These are phyloP conservation scores for Metarhizium robertsii DNA, from an alignment of 2,329 filamentous ascomycete species.

Conservation along the genomic window DNA sequence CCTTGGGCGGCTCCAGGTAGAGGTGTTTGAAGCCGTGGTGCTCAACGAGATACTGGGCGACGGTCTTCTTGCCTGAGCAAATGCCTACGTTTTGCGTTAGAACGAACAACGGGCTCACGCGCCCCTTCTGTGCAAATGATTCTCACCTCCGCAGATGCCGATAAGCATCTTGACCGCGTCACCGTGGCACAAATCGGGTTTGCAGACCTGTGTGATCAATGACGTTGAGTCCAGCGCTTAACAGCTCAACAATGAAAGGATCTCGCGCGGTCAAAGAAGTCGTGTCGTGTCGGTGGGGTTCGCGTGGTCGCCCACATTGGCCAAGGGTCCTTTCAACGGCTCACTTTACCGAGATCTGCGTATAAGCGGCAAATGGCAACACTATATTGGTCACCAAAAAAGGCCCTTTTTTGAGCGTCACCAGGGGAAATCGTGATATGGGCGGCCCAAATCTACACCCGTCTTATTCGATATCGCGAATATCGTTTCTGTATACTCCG, in stretches of 20 bases:
- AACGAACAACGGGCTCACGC: neutral
- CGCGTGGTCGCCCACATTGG: neutral
- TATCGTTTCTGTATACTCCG: too few species aligned
- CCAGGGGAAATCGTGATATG: neutral
- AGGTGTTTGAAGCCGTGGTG: slow-evolving; percentile 75
- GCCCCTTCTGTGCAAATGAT: neutral
- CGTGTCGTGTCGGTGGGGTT: slow-evolving; percentile 6
- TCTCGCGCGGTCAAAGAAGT: neutral
- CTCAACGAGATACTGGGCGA: slow-evolving; percentile 78
- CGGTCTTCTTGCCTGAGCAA: slow-evolving; percentile 84
- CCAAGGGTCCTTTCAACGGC: neutral
- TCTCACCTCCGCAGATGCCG: slow-evolving; percentile 62
- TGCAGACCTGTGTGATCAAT: neutral
- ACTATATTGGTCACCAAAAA: neutral
- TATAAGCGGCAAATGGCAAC: neutral
- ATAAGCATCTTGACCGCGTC: slow-evolving; percentile 56
- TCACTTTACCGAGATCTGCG: neutral
- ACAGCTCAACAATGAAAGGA: neutral
- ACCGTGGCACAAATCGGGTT: neutral
- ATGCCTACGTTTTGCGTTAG: slow-evolving; percentile 50
- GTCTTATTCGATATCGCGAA: neutral
- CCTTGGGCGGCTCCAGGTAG: slow-evolving; percentile 34
- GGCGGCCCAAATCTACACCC: neutral
- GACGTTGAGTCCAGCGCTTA: neutral
- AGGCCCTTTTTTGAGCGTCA: neutral